Evolutionary conservation across 148 eudicot genomes (phyloP), one percentile per base, ranked within the genome.

Genomic region (Spergularia bocconei): DNA sequence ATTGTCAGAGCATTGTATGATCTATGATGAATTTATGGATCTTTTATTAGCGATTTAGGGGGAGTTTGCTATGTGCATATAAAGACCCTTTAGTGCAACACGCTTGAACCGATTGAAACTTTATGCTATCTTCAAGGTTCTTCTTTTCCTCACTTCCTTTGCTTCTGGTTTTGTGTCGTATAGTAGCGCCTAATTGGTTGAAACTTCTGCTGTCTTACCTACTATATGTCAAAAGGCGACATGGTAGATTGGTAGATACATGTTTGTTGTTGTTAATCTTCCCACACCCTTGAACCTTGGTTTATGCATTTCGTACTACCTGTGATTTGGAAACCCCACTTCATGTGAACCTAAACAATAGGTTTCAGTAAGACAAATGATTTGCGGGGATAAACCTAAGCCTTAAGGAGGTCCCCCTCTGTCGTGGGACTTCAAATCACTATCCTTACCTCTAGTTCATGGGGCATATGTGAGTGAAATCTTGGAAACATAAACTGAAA

Each of bases 391-490:
- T 48, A 44, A 5, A 48, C 33, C 70, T 19, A 5, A 68, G 33
- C 56, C 69, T 47, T 50, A 68, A 10, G 33, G 2, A 68, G 71
- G 50, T 29, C 71, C 71, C 56, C 57, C 13, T 47, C 44, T 1
- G 71, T 20, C 1, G 38, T 48, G 25, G 71, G 36, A 50, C 13
- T 67, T 55, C 17, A 2, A 41, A 68, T 68, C 71, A 16, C 20
- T 38, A 50, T 50, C 71, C 6, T 48, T 48, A 50, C 23, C 56
- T 36, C 20, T 48, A 68, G 55, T 15, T 68, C 50, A 68, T 68
- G 71, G 71, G 71, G 71, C 29, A 68, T 50, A 20, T 68, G 23
- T 68, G 71, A 48, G 38, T 20, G 56, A 55, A 68, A 12, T 68
- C n/a, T 67, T 67, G 70, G 70, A 48, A 67, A 47, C 56, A 67